phyloP scores from a whole-genome alignment of 495 filamentous ascomycete species.

The Daldinia grandis region DNA sequence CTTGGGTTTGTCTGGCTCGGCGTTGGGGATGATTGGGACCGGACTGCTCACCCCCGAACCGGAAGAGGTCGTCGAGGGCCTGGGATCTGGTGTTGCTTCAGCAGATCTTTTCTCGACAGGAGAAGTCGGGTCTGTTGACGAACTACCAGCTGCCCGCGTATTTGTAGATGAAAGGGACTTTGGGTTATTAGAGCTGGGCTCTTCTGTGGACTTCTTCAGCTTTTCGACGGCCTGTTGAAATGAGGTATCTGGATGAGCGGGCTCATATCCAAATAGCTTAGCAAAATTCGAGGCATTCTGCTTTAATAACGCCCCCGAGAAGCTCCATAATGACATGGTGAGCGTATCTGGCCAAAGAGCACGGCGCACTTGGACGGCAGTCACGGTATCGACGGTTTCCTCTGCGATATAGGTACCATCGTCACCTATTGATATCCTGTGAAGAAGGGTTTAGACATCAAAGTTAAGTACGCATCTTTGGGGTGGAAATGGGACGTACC shows the following conservation, averaged over 20 bases:
- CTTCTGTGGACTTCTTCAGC: slow-evolving; percentile 43
- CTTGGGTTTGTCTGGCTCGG: slow-evolving; percentile 28
- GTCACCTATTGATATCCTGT: slow-evolving; percentile 48
- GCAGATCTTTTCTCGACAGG: slow-evolving; percentile 32
- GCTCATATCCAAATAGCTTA: slow-evolving; percentile 47
- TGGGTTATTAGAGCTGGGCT: slow-evolving; percentile 15
- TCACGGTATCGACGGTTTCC: slow-evolving; percentile 42
- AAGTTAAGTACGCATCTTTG: neutral
- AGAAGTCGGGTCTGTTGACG: slow-evolving; percentile 29
- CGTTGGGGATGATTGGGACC: slow-evolving; percentile 21
- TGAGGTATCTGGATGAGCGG: slow-evolving; percentile 7
- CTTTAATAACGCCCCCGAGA: slow-evolving; percentile 43
- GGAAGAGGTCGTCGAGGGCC: slow-evolving; percentile 37
- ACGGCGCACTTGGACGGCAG: slow-evolving; percentile 43
- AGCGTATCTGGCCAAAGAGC: slow-evolving; percentile 50
- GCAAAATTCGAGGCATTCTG: slow-evolving; percentile 44
- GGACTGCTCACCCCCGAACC: slow-evolving; percentile 42
- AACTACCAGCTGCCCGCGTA: slow-evolving; percentile 24
- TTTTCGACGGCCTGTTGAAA: slow-evolving; percentile 42
- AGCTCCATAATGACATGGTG: slow-evolving; percentile 47
- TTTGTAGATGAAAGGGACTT: slow-evolving; percentile 27
- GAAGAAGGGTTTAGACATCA: slow-evolving; percentile 19
- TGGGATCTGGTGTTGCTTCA: slow-evolving; percentile 31
- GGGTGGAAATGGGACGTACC: slow-evolving; percentile 42
- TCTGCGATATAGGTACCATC: slow-evolving; percentile 43